A percentile compares a stretch with the other conserved stretches of the same genome.
Conservation (phyloP, 73 alveolate species). For the Blepharisma japonicum region DNA sequence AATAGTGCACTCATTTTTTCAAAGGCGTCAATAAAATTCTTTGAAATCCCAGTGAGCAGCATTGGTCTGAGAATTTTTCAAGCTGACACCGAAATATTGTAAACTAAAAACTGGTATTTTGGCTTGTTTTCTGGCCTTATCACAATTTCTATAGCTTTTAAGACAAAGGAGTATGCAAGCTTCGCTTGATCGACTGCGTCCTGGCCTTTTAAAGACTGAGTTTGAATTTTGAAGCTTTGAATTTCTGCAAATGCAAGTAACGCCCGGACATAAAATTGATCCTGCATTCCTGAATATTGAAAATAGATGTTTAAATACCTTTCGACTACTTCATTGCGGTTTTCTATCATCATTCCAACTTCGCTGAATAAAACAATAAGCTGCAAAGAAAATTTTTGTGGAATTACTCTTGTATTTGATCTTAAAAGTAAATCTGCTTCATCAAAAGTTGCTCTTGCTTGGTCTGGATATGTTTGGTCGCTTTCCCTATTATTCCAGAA, state of each 20-base stretch:
- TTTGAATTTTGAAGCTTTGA: conserved; percentile 76
- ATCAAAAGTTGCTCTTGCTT: conserved; percentile 43
- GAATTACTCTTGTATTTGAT: conserved; percentile 45
- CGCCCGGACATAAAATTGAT: conserved; percentile 92
- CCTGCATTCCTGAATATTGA: conserved; percentile 73
- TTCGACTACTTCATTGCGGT: conserved; percentile 81
- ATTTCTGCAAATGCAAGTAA: conserved; percentile 76
- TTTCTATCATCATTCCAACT: conserved; percentile 69
- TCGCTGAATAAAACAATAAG: conserved; percentile 72
- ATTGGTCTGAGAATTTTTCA: conserved; percentile 85
- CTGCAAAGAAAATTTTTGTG: conserved; percentile 46
- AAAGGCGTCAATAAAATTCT: conserved; percentile 80
- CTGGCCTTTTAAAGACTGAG: conserved; percentile 82
- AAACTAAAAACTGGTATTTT: conserved; percentile 86
- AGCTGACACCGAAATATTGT: conserved; percentile 91
- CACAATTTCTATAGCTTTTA: conserved; percentile 88
- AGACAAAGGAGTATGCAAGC: conserved; percentile 75
- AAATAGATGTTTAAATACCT: conserved; percentile 82
- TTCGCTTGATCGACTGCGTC: conserved; percentile 82
- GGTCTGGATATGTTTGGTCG: conserved; percentile 31
- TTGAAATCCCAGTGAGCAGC: conserved; percentile 86
- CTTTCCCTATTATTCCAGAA: conserved; percentile 3
- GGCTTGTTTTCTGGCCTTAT: conserved; percentile 94
- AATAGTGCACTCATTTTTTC: conserved; percentile 89
- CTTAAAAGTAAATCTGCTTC: conserved; percentile 55